Percentiles rank a stretch among this genome's conserved stretches.
Conservation (phyloP, 805 yeast species). For the Candida verbasci region DNA sequence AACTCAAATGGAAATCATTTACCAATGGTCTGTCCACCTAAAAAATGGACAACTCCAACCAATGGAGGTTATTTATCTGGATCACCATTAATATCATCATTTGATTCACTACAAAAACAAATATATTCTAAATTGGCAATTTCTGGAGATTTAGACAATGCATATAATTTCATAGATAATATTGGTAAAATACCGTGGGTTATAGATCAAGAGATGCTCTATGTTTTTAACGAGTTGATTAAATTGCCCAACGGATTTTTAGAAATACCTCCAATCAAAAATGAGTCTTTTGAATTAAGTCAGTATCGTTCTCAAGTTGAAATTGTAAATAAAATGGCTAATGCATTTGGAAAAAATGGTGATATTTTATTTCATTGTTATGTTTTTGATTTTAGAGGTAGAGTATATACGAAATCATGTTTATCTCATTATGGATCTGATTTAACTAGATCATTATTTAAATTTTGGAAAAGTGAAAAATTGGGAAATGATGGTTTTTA, state of each 20-base stretch:
- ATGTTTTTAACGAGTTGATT: conserved; percentile 19
- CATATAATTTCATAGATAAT: conserved; percentile 23
- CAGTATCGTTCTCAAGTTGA: conserved; percentile 15
- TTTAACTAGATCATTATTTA: conserved; percentile 25
- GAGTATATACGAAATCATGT: conserved; percentile 38
- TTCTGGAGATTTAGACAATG: conserved; percentile 29
- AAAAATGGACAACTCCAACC: conserved; percentile 27
- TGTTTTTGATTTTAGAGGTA: conserved; percentile 35
- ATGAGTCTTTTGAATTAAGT: not conserved
- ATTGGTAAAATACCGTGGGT: conserved; percentile 34
- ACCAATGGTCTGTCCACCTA: conserved; percentile 39
- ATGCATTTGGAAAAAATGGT: conserved; percentile 25
- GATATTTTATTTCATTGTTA: conserved; percentile 36
- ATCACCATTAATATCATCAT: conserved; percentile 18
- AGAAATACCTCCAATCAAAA: conserved; percentile 20
- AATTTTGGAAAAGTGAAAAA: conserved; percentile 35
- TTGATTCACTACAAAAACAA: conserved; percentile 10
- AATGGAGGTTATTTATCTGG: conserved; percentile 32
- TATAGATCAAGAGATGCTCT: conserved; percentile 23
- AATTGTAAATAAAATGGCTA: conserved; percentile 17
- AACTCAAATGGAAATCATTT: conserved; percentile 13
- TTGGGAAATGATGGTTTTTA: conserved; percentile 30
- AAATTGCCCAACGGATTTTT: conserved; percentile 16
- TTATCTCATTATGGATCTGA: conserved; percentile 36
- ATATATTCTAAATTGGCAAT: conserved; percentile 22